These are phyloP conservation scores for Malus hybrid DNA, from an alignment of 331 rosid genomes.

Conservation along the genomic window DNA sequence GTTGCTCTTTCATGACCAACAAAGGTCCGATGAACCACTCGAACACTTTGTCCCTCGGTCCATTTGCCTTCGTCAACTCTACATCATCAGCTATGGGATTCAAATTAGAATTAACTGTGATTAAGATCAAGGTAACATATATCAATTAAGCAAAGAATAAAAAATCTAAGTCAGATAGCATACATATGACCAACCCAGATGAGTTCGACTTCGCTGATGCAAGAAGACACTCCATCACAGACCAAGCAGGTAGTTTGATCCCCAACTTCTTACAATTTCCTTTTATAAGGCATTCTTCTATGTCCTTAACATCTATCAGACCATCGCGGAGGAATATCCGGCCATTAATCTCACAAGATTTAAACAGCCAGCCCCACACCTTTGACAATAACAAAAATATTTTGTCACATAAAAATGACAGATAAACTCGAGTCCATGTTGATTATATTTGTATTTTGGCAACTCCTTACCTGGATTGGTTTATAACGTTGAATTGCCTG, in stretches of 20 bases:
- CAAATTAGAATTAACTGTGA: conserved; percentile 5
- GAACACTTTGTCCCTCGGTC: conserved; percentile 55
- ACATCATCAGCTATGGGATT: conserved; percentile 52
- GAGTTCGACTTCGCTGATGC: conserved; percentile 60
- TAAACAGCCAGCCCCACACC: conserved; percentile 85
- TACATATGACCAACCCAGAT: conserved; percentile 69
- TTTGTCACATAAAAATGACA: neutral
- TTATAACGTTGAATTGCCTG: conserved; percentile 45
- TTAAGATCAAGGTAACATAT: neutral
- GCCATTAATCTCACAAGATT: conserved; percentile 65
- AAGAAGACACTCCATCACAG: conserved; percentile 67
- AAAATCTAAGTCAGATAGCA: conserved; percentile 11
- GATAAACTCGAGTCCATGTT: neutral
- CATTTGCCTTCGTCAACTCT: conserved; percentile 54
- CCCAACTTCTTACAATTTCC: conserved; percentile 51
- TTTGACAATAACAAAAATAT: conserved; percentile 8
- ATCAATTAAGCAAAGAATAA: neutral
- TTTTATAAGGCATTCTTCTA: conserved; percentile 55
- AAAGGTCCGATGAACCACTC: conserved; percentile 84
- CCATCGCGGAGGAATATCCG: conserved; percentile 48
- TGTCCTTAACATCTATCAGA: conserved; percentile 37
- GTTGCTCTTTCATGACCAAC: conserved; percentile 66
- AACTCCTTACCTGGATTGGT: conserved; percentile 41
- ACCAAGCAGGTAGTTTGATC: conserved; percentile 72
- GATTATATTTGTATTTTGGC: neutral